Conservation (phyloP, 768 basidiomycete species). For the Terana coerulea region DNA sequence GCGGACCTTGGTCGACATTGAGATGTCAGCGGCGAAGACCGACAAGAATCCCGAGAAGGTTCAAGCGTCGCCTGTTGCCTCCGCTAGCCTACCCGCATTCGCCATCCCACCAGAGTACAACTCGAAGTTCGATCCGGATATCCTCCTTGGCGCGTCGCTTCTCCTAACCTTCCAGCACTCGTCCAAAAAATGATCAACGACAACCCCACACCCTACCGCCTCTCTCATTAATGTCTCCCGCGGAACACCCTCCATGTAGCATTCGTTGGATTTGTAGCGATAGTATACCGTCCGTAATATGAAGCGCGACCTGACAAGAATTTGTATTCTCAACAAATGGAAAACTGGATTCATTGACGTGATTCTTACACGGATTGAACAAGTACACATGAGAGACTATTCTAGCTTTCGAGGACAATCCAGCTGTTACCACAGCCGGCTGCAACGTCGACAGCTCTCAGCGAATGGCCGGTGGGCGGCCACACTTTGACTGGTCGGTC, state of each 20-base stretch:
- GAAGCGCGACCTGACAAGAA: conserved; percentile 1
- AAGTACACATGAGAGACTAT: conserved; percentile 1
- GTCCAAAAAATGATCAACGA: not conserved
- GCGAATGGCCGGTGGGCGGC: conserved; percentile 30
- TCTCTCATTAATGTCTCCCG: not conserved
- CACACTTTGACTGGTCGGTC: conserved; percentile 49
- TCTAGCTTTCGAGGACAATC: conserved; percentile 27
- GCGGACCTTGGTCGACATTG: not conserved
- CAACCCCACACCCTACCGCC: not conserved
- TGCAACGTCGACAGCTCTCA: conserved; percentile 29
- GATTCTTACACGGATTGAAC: not conserved
- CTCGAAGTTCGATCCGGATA: conserved; percentile 22
- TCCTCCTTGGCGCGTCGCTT: conserved; percentile 28
- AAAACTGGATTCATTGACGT: not conserved
- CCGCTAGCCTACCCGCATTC: conserved; percentile 1
- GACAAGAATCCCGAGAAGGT: not conserved
- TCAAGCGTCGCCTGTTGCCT: not conserved
- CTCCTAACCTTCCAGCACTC: conserved; percentile 27
- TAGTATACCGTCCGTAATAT: conserved; percentile 8
- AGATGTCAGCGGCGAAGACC: not conserved
- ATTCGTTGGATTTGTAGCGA: too few species aligned
- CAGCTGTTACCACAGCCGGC: conserved; percentile 54
- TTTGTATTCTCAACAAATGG: not conserved
- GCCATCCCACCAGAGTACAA: conserved; percentile 21
- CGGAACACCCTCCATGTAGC: not conserved